Evolutionary conservation across 2,329 filamentous ascomycete genomes (phyloP), one percentile per base, ranked within the genome.

Genomic region (Fusarium poae): DNA sequence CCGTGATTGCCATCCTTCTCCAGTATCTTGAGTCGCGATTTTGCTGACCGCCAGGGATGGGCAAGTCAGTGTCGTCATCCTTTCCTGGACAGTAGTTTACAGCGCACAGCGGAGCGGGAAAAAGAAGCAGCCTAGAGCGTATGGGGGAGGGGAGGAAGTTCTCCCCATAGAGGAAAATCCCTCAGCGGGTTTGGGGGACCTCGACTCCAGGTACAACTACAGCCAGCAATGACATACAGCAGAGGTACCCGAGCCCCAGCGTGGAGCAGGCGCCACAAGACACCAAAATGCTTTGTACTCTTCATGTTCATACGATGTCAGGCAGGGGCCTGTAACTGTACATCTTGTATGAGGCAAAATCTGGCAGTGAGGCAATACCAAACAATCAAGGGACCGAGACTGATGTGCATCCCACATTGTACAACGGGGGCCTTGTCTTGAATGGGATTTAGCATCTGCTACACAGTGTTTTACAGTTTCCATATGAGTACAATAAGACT

Each of bases 11-110:
- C 46, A 48, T 64, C 27, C 46, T 55, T 68, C 62, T 70, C 67
- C 67, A 68, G 67, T 65, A 50, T 65, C 65, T 69, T 65, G 67
- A 72, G 71, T 72, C 67, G 67, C 45, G 67, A 64, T 74, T 72
- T 69, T 57, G 71, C 72, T 75, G 72, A 75, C 72, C 72, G 72
- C 72, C 72, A 52, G 56, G 65, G 63, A 62, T 62, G 56, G 63
- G 18, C 55, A 46, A 59, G 37, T 65, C 72, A 72, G 68, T 75
- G 72, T 75, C 72, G 72, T 75, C 72, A 74, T 74, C 34, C 32
- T 53, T 54, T 45, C 18, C 7, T 61, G 53, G 39, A 66, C 18
- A 45, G 27, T 30, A 23, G 23, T 13, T 5, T 37, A 39, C 69
- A 68, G 72, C 69, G 67, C 62, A 46, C 50, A 52, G 46, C 23